Percentiles rank a stretch among this genome's conserved stretches.
These are phyloP conservation scores for Linum tenue DNA, from an alignment of 345 rosid species.

Conservation along the genomic window DNA sequence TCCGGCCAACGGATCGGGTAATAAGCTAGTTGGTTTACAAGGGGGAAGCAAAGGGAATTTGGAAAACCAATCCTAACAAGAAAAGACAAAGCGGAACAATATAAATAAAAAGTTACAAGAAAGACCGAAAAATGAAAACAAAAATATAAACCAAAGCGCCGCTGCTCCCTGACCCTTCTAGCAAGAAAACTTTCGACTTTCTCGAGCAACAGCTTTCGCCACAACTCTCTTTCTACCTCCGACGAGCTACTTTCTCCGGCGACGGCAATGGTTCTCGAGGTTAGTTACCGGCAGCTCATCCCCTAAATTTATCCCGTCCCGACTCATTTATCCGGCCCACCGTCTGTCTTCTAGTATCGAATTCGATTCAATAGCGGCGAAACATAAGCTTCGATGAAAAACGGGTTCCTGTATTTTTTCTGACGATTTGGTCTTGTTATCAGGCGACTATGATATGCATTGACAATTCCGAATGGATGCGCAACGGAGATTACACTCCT, in stretches of 20 bases:
- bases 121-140: not conserved
- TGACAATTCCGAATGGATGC: conserved; percentile 74
- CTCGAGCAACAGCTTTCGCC: not conserved
- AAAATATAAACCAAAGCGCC: not conserved
- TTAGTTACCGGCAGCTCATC: not conserved
- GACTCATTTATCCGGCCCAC: not conserved
- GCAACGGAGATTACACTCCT: conserved; percentile 61
- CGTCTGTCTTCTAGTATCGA: not conserved
- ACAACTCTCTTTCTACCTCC: not conserved
- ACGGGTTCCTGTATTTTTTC: not conserved
- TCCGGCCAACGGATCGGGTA: too few relatives aligned
- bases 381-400: too few relatives aligned
- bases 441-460: conserved; percentile 74
- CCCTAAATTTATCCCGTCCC: not conserved
- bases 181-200: not conserved
- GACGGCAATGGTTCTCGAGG: not conserved
- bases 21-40: too few relatives aligned
- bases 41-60: too few relatives aligned
- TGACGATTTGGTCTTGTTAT: not conserved
- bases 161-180: not conserved
- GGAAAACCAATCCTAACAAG: not conserved
- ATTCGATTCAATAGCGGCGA: not conserved
- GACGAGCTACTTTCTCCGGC: not conserved
- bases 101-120: not conserved
- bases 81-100: not conserved